Evolutionary conservation across 441 rosid genomes (phyloP).

Genomic region (Jatropha multifida): DNA sequence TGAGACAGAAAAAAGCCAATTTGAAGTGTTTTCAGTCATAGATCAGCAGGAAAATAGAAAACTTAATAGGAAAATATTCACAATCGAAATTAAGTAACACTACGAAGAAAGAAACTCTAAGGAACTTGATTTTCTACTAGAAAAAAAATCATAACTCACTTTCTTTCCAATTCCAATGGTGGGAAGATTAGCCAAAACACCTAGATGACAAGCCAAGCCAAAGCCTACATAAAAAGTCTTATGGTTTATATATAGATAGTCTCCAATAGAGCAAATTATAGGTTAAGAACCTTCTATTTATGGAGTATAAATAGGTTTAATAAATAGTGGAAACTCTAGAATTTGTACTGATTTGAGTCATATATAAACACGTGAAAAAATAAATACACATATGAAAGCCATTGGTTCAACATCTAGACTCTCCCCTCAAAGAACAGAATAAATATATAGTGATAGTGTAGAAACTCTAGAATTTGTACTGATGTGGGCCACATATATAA

Average conservation of each 20-base stretch:
- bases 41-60: background rate
- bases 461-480: background rate
- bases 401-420: background rate
- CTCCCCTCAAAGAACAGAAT: background rate
- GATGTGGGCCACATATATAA: background rate
- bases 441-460: no score
- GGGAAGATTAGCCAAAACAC: conserved; percentile 78
- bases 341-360: background rate
- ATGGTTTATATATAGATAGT: background rate
- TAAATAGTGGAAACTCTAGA: background rate
- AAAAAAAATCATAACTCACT: conserved; percentile 35
- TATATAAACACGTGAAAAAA: background rate
- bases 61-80: background rate
- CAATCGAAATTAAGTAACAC: background rate
- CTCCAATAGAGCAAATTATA: background rate
- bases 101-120: background rate
- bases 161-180: conserved; percentile 87
- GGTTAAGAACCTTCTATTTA: background rate
- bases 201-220: conserved; percentile 88
- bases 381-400: background rate
- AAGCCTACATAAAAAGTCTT: conserved; percentile 49
- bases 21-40: background rate
- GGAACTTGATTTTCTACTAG: background rate
- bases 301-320: background rate
- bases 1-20: background rate